phyloP scores from a whole-genome alignment of 2,329 filamentous ascomycete genomes.

The Alternaria gansuensis region DNA sequence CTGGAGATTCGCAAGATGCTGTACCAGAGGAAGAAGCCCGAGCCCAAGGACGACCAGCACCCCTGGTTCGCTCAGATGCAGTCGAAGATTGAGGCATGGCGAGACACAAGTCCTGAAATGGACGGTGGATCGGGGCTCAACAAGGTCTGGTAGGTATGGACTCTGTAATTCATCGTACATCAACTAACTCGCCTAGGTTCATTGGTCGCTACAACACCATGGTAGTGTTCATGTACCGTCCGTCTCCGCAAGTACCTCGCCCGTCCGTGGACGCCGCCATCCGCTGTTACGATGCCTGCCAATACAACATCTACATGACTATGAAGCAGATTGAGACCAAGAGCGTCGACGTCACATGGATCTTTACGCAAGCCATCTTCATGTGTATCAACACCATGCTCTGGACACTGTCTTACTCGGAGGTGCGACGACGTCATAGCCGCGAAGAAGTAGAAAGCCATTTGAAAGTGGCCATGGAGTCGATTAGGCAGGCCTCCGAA shows the following conservation, averaged over 20 bases:
- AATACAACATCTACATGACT: slow-evolving; percentile 82
- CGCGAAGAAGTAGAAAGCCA: slow-evolving; percentile 80
- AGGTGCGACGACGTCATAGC: slow-evolving; percentile 76
- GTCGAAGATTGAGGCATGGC: slow-evolving; percentile 80
- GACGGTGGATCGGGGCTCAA: slow-evolving; percentile 75
- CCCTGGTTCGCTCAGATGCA: slow-evolving; percentile 88
- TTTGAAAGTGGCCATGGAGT: slow-evolving; percentile 77
- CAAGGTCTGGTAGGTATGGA: slow-evolving; percentile 74
- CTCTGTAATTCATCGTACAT: not conserved
- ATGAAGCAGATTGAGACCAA: slow-evolving; percentile 79
- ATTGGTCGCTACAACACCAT: slow-evolving; percentile 81
- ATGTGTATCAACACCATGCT: slow-evolving; percentile 91
- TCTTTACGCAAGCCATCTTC: slow-evolving; percentile 88
- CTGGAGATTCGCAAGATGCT: slow-evolving; percentile 85
- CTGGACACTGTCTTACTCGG: slow-evolving; percentile 88
- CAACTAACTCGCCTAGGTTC: slow-evolving; percentile 58
- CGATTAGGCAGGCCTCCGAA: slow-evolving; percentile 80
- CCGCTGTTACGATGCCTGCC: slow-evolving; percentile 83
- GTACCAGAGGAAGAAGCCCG: slow-evolving; percentile 82
- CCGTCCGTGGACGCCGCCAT: slow-evolving; percentile 81
- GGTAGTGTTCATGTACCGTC: slow-evolving; percentile 85
- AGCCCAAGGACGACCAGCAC: slow-evolving; percentile 80
- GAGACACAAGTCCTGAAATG: slow-evolving; percentile 76
- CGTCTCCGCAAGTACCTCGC: slow-evolving; percentile 89
- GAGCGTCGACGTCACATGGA: slow-evolving; percentile 89